These are phyloP conservation scores for Acanthamoeba sp. DNA, from an alignment of 208 protist genomes.

Conservation along the genomic window DNA sequence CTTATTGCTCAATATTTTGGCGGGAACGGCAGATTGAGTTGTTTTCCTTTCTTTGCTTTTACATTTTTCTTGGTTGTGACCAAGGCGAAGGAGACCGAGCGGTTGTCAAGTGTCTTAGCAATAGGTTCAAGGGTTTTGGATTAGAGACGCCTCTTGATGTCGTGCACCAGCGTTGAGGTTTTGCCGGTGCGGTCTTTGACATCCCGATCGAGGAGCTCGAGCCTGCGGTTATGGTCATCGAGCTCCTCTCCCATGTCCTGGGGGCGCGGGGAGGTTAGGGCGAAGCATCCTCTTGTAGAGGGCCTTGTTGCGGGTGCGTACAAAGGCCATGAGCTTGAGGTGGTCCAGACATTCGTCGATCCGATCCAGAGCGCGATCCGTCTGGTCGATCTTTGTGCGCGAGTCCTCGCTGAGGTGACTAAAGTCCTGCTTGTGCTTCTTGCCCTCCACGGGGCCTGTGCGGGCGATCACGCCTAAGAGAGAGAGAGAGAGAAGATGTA, in stretches of 20 bases:
- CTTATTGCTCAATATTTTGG: not conserved
- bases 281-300: not conserved
- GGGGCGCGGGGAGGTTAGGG: not conserved
- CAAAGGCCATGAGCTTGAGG: slow-evolving; percentile 24
- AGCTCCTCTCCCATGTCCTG: slow-evolving; percentile 31
- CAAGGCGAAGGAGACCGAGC: no score
- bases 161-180: not conserved
- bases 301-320: not conserved
- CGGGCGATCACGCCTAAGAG: not conserved
- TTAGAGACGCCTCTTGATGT: slow-evolving; percentile 20
- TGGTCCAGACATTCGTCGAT: slow-evolving; percentile 14
- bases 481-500: not conserved
- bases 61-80: no score
- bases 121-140: no score
- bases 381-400: slow-evolving; percentile 14
- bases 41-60: no score
- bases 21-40: no score
- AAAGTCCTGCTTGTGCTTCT: slow-evolving; percentile 34
- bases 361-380: not conserved
- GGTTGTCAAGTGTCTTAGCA: no score
- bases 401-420: slow-evolving; percentile 21
- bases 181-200: not conserved
- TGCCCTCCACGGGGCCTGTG: not conserved
- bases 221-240: slow-evolving; percentile 26
- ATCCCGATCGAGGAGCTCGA: not conserved